phyloP scores from a whole-genome alignment of 2,329 filamentous ascomycete genomes.

The Beauveria medogensis region DNA sequence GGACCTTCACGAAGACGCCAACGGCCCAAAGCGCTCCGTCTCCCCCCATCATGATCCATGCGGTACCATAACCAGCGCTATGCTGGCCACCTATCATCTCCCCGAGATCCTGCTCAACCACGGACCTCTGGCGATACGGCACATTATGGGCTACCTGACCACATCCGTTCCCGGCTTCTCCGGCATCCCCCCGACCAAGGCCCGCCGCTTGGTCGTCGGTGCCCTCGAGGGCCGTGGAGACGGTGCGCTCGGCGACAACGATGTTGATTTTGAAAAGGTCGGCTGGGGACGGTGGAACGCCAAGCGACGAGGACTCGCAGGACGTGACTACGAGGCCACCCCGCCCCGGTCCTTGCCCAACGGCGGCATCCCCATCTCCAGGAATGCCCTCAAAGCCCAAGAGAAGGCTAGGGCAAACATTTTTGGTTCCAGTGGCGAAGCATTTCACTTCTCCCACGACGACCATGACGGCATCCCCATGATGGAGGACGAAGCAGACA shows the following conservation, averaged over 20 bases:
- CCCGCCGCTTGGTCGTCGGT: conserved; percentile 82
- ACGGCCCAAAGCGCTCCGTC: conserved; percentile 25
- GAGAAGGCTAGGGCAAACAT: conserved; percentile 42
- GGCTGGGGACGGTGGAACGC: conserved; percentile 97
- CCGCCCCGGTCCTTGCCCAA: conserved; percentile 33
- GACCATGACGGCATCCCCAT: conserved; percentile 59
- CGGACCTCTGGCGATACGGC: conserved; percentile 85
- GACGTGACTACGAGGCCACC: conserved; percentile 36
- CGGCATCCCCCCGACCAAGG: conserved; percentile 80
- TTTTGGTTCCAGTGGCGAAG: conserved; percentile 57
- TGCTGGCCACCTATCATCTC: conserved; percentile 84
- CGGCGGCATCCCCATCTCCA: conserved; percentile 50
- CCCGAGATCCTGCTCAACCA: conserved; percentile 84
- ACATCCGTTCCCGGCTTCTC: conserved; percentile 90
- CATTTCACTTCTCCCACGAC: conserved; percentile 68
- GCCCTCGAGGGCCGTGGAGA: conserved; percentile 74
- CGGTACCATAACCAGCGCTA: conserved; percentile 72
- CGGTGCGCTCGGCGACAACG: conserved; percentile 54
- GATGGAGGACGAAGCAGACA: conserved; percentile 71
- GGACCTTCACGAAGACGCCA: conserved; percentile 61
- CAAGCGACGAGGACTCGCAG: conserved; percentile 57
- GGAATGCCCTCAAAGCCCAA: conserved; percentile 32
- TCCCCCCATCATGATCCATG: conserved; percentile 58
- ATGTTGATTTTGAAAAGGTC: conserved; percentile 87
- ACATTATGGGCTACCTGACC: conserved; percentile 91